Percentiles rank a stretch among this genome's conserved stretches.
Evolutionary conservation across 108 stramenopile genomes (phyloP).

Genomic region (Pseudonitzschia pungens): DNA sequence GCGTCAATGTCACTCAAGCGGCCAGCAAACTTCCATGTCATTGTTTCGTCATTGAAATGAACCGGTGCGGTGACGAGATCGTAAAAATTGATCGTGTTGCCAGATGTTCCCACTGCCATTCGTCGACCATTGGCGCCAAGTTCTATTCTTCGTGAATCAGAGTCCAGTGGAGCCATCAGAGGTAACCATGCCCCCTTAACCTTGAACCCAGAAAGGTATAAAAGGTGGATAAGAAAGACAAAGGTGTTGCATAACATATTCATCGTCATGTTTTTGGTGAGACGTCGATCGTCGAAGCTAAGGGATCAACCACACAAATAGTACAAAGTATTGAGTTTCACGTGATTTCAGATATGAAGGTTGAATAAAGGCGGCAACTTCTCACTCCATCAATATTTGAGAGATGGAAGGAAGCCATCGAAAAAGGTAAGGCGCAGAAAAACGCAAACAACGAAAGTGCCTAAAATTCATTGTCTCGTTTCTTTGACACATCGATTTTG

Average conservation of each 20-base stretch:
- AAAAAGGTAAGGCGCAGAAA: neutral
- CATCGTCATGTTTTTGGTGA: neutral
- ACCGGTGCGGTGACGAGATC: neutral
- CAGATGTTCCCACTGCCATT: constrained; percentile 6
- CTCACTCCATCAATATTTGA: neutral
- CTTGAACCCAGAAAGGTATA: neutral
- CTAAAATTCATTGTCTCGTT: neutral
- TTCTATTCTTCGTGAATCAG: constrained; percentile 1
- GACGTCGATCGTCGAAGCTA: neutral
- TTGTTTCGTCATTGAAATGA: neutral
- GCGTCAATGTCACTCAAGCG: neutral
- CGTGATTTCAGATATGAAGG: neutral
- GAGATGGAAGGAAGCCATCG: neutral
- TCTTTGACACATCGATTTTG: neutral
- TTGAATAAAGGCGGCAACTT: neutral
- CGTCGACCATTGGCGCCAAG: constrained; percentile 4
- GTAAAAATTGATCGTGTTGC: constrained; percentile 3
- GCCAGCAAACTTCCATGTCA: constrained; percentile 1
- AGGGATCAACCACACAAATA: neutral
- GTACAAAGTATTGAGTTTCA: no score
- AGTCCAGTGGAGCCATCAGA: neutral
- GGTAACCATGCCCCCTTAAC: neutral
- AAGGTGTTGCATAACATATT: neutral
- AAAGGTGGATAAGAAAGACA: neutral
- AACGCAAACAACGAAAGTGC: neutral